A percentile compares a stretch with the other conserved stretches of the same genome.
Evolutionary conservation across 345 rosid species (phyloP).

Genomic region (Euphorbia lathyris): DNA sequence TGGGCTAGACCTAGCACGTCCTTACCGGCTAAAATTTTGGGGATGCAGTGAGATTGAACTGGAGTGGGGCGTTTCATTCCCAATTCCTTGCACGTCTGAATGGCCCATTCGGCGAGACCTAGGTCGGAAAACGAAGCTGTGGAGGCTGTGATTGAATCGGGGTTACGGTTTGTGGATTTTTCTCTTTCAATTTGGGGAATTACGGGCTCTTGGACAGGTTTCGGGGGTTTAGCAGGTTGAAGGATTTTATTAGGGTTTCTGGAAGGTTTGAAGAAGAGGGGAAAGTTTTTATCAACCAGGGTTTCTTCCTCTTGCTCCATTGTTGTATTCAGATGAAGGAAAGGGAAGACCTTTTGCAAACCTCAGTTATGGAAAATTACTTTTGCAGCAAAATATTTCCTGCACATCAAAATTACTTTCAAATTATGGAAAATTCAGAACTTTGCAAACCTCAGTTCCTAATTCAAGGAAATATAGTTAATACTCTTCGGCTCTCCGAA

Average conservation of each 20-base stretch:
- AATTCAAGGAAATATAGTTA: too few species aligned
- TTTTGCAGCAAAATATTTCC: neutral
- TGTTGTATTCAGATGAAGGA: neutral
- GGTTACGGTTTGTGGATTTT: slow-evolving; percentile 24
- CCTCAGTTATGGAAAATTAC: neutral
- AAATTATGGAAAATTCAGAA: too few species aligned
- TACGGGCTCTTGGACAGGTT: slow-evolving; percentile 12
- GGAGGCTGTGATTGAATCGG: slow-evolving; percentile 23
- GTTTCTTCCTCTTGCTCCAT: slow-evolving; percentile 30
- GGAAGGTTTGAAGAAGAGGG: slow-evolving; percentile 49
- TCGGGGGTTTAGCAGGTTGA: slow-evolving; percentile 20
- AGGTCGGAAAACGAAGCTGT: slow-evolving; percentile 46
- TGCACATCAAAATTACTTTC: neutral
- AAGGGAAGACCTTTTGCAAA: neutral
- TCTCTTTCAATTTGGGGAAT: slow-evolving; percentile 37
- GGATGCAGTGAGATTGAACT: slow-evolving; percentile 82
- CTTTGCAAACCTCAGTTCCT: too few species aligned
- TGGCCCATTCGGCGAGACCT: slow-evolving; percentile 81
- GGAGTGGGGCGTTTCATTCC: slow-evolving; percentile 79
- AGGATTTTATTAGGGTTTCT: slow-evolving; percentile 20
- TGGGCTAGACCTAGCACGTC: slow-evolving; percentile 89
- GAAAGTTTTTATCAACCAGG: slow-evolving; percentile 38
- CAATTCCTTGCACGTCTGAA: slow-evolving; percentile 78
- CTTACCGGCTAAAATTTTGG: slow-evolving; percentile 61
- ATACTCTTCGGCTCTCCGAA: too few species aligned